Percentiles rank a stretch among this genome's conserved stretches.
phyloP scores from a whole-genome alignment of 306 rosid genomes.

The Coriaria nepalensis region DNA sequence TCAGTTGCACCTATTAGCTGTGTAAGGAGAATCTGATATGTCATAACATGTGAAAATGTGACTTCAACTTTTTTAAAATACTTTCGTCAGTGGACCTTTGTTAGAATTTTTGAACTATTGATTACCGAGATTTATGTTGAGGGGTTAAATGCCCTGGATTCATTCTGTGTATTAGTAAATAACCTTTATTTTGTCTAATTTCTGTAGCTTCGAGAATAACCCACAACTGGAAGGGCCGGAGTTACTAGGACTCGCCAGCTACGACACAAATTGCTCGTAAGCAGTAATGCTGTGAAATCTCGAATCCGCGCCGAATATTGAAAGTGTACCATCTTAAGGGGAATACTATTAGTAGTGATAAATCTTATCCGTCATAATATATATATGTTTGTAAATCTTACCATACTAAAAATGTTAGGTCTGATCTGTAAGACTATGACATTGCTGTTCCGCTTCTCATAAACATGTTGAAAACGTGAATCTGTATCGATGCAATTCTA shows the following conservation, averaged over 20 bases:
- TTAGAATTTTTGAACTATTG: too few relatives aligned
- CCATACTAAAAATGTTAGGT: too few relatives aligned
- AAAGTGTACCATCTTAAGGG: slow-evolving; percentile 44
- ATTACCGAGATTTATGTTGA: too few relatives aligned
- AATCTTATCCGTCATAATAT: slow-evolving; percentile 26
- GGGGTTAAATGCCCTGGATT: neutral
- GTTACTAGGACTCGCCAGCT: slow-evolving; percentile 82
- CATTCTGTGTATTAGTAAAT: neutral
- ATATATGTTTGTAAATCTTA: slow-evolving; percentile 23
- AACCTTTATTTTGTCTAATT: slow-evolving; percentile 13
- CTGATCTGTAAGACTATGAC: slow-evolving; percentile 15
- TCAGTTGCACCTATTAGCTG: too few relatives aligned
- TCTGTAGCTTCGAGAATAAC: slow-evolving; percentile 74
- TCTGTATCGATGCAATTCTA: slow-evolving; percentile 38
- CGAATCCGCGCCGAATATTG: slow-evolving; percentile 13
- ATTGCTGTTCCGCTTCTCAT: slow-evolving; percentile 13
- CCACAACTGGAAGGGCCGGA: slow-evolving; percentile 90
- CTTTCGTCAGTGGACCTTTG: too few relatives aligned
- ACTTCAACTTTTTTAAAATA: too few relatives aligned
- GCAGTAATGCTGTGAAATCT: slow-evolving; percentile 20
- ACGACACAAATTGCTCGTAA: slow-evolving; percentile 89
- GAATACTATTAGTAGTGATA: slow-evolving; percentile 21
- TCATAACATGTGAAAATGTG: too few relatives aligned
- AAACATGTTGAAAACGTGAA: slow-evolving; percentile 25
- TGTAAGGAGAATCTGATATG: too few relatives aligned